These are phyloP conservation scores for Aspergillus sp. DNA, from an alignment of 2,329 filamentous ascomycete genomes.

Conservation along the genomic window DNA sequence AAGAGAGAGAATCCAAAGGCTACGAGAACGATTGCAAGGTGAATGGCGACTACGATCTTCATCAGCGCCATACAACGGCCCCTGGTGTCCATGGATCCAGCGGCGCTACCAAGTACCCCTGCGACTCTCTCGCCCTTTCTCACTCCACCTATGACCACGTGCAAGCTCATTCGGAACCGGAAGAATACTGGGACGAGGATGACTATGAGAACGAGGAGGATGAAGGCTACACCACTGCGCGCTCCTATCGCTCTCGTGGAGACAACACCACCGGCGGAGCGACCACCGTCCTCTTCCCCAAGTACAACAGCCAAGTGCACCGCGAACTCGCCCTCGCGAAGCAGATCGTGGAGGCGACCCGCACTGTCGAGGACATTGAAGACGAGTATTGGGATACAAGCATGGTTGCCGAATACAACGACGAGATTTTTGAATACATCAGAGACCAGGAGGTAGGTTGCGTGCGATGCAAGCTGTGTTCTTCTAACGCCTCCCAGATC, in stretches of 20 bases:
- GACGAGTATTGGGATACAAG: conserved; percentile 89
- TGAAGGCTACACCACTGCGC: conserved; percentile 65
- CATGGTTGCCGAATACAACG: conserved; percentile 94
- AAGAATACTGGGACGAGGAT: conserved; percentile 69
- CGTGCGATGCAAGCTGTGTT: neutral
- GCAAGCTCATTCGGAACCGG: conserved; percentile 41
- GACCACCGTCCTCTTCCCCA: conserved; percentile 62
- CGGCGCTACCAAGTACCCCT: neutral
- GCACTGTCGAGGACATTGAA: conserved; percentile 65
- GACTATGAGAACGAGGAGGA: conserved; percentile 66
- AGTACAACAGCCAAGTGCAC: conserved; percentile 57
- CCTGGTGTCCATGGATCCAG: conserved; percentile 1
- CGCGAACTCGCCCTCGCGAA: conserved; percentile 64
- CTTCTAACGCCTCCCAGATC: conserved; percentile 41
- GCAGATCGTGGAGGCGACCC: conserved; percentile 55
- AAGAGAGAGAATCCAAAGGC: conserved; percentile 16
- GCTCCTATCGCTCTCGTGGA: conserved; percentile 64
- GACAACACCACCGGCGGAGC: conserved; percentile 62
- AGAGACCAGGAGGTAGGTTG: conserved; percentile 66
- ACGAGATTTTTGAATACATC: conserved; percentile 95
- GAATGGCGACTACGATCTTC: conserved; percentile 10
- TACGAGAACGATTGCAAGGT: conserved; percentile 20
- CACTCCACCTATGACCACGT: conserved; percentile 13
- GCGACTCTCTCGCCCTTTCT: conserved; percentile 3
- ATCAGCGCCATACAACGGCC: conserved; percentile 2